These are phyloP conservation scores for Beverwykella pulmonaria DNA, from an alignment of 495 filamentous ascomycete species.

Conservation along the genomic window DNA sequence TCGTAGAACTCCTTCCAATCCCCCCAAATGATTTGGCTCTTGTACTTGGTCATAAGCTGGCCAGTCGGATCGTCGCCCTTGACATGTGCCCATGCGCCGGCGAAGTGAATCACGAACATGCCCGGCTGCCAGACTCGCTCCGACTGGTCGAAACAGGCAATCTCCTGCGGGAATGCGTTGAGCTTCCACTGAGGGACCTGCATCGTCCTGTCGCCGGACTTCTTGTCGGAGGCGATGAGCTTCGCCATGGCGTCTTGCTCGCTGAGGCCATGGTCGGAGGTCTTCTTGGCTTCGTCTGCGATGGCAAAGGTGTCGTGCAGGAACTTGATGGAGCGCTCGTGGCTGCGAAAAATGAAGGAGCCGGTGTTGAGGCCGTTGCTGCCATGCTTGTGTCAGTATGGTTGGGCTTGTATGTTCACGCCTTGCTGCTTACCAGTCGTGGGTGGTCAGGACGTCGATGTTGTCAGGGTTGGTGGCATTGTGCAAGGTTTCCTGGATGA, in stretches of 20 bases:
- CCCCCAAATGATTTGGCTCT: slow-evolving; percentile 28
- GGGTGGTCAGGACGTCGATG: slow-evolving; percentile 32
- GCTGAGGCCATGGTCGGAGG: slow-evolving; percentile 17
- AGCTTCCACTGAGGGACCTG: slow-evolving; percentile 41
- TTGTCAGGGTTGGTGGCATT: slow-evolving; percentile 29
- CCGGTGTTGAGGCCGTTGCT: slow-evolving; percentile 45
- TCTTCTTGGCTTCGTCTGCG: slow-evolving; percentile 17
- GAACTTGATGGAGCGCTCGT: slow-evolving; percentile 35
- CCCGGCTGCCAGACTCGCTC: slow-evolving; percentile 36
- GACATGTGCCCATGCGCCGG: slow-evolving; percentile 46
- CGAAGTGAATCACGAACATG: slow-evolving; percentile 43
- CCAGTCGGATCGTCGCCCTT: slow-evolving; percentile 41
- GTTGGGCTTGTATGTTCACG: neutral
- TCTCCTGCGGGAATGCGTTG: slow-evolving; percentile 43
- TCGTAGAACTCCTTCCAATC: slow-evolving; percentile 18
- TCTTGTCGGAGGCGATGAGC: slow-evolving; percentile 16
- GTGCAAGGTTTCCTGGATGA: slow-evolving; percentile 36
- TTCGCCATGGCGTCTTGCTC: slow-evolving; percentile 43
- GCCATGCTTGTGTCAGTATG: neutral
- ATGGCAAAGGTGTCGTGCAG: slow-evolving; percentile 27
- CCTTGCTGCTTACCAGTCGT: slow-evolving; percentile 30
- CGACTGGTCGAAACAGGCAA: slow-evolving; percentile 41
- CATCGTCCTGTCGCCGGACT: slow-evolving; percentile 5
- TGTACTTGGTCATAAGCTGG: slow-evolving; percentile 37
- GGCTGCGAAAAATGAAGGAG: slow-evolving; percentile 39